phyloP scores from a whole-genome alignment of 345 rosid species.

The Brassica cretica region DNA sequence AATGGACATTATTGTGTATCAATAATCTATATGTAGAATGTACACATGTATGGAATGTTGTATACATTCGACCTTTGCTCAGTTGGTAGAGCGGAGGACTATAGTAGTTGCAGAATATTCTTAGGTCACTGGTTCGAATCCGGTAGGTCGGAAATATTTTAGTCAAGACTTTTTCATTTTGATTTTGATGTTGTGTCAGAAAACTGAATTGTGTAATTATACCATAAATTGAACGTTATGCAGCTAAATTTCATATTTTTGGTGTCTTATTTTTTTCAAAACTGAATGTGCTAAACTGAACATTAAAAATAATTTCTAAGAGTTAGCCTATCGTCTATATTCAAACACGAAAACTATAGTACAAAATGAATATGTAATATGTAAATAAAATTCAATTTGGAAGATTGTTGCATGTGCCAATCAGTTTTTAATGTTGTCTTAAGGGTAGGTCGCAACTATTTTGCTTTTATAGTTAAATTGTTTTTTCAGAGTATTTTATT shows the following conservation, averaged over 20 bases:
- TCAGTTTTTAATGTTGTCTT: not conserved
- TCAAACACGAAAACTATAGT: not conserved
- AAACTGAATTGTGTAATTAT: not conserved
- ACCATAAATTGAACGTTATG: not conserved
- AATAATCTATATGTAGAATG: not conserved
- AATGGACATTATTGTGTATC: not conserved
- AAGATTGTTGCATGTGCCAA: not conserved
- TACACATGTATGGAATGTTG: not conserved
- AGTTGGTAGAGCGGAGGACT: slow-evolving; percentile 99
- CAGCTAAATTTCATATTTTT: not conserved
- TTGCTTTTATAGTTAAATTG: not conserved
- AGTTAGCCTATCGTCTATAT: too few species aligned
- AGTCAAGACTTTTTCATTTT: not conserved
- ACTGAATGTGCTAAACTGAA: too few species aligned
- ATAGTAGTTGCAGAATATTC: slow-evolving; percentile 53
- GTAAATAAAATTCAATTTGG: too few species aligned
- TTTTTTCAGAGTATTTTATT: too few species aligned
- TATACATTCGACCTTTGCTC: slow-evolving; percentile 65
- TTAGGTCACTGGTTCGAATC: slow-evolving; percentile 72
- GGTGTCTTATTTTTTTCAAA: too few species aligned
- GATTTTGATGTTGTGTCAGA: not conserved
- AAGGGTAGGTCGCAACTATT: not conserved
- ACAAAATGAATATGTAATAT: not conserved
- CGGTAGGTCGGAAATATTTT: slow-evolving; percentile 51
- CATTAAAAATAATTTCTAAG: not conserved